These are phyloP conservation scores for Fistulinella prunicolor DNA, from an alignment of 768 basidiomycete species.

Conservation along the genomic window DNA sequence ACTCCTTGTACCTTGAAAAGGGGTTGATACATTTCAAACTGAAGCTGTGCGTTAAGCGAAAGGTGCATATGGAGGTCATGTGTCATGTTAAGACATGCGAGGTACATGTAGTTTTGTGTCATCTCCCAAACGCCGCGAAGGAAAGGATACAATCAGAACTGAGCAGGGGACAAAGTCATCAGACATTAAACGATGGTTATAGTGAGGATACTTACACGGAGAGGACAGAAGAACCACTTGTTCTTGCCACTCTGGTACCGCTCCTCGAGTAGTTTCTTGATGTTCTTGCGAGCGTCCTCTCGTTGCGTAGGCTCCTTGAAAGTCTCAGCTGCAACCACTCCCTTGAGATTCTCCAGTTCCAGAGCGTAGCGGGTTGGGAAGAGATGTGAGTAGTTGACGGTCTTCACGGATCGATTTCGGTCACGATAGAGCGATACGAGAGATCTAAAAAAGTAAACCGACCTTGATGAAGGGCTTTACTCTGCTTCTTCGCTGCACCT, in stretches of 20 bases:
- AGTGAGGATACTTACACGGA: conserved; percentile 54
- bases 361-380: conserved; percentile 99
- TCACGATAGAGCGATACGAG: not conserved
- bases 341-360: conserved; percentile 94
- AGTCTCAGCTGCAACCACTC: conserved; percentile 76
- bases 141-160: conserved; percentile 36
- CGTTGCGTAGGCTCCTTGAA: conserved; percentile 98
- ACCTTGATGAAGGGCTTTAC: conserved; percentile 99
- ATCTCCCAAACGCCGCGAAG: conserved; percentile 15
- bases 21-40: no score
- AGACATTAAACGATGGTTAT: not conserved
- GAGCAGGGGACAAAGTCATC: not conserved
- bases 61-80: conserved; percentile 24
- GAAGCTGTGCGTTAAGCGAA: not conserved
- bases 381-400: conserved; percentile 97
- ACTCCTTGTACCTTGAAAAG: not conserved
- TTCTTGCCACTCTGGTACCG: conserved; percentile 93
- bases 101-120: conserved; percentile 40
- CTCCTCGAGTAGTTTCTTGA: conserved; percentile 97
- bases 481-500: conserved; percentile 86
- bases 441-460: conserved; percentile 21
- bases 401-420: conserved; percentile 39
- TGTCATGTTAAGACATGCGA: conserved; percentile 29
- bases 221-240: conserved; percentile 93
- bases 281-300: conserved; percentile 90